A percentile compares a stretch with the other conserved stretches of the same genome.
phyloP scores from a whole-genome alignment of 1,139 yeast species.

The Kodamaea anthophila region DNA sequence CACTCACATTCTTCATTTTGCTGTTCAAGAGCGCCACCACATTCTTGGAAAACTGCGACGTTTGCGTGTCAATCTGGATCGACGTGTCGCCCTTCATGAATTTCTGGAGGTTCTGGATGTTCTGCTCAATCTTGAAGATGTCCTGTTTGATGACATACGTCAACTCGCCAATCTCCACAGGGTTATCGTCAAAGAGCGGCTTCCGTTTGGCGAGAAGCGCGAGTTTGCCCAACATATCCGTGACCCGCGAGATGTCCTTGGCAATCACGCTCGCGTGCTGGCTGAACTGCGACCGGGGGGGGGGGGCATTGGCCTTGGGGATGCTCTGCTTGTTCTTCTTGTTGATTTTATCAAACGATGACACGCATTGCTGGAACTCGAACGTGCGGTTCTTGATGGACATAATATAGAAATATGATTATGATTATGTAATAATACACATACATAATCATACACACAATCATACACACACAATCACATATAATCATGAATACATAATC shows the following conservation, averaged over 20 bases:
- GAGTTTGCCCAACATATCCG: conserved; percentile 72
- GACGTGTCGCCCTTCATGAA: conserved; percentile 43
- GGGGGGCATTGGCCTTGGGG: too few species aligned
- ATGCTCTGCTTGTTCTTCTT: conserved; percentile 28
- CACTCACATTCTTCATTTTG: conserved; percentile 85
- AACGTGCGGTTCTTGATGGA: conserved; percentile 74
- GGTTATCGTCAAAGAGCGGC: conserved; percentile 92
- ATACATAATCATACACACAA: too few species aligned
- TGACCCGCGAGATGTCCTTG: conserved; percentile 83
- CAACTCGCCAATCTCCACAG: conserved; percentile 87
- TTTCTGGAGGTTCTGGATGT: conserved; percentile 59
- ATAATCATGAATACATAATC: too few species aligned
- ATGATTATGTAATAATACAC: too few species aligned
- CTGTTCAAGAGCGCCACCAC: conserved; percentile 83
- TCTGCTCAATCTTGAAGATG: conserved; percentile 78
- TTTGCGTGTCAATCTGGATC: conserved; percentile 50
- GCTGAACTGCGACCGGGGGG: conserved; percentile 63
- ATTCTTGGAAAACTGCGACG: conserved; percentile 70
- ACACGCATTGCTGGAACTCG: conserved; percentile 83
- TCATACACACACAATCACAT: too few species aligned
- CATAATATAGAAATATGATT: too few species aligned
- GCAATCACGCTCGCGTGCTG: conserved; percentile 79
- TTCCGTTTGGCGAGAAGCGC: conserved; percentile 83
- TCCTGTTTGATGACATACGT: conserved; percentile 92
- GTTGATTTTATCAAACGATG: conserved; percentile 56